Evolutionary conservation across 1,284 basidiomycete species (phyloP), one percentile per base, ranked within the genome.

Genomic region (Cutaneotrichosporon dermatis): DNA sequence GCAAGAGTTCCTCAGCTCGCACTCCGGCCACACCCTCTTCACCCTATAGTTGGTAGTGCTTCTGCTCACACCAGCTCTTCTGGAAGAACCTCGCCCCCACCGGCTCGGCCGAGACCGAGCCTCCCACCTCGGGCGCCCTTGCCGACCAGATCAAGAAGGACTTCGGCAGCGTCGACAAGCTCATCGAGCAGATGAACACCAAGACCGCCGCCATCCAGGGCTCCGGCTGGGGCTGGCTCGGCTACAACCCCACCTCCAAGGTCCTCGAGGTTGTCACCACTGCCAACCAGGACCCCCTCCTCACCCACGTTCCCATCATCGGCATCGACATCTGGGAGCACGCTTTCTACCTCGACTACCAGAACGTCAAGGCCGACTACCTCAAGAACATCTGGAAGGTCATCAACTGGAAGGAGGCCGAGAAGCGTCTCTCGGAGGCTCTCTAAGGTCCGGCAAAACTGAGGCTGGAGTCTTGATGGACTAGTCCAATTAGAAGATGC

Each of bases 201-300:
- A 84, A 84, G 66, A 94, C 95, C n/a, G 90, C 89, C 49, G 92
- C 84, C 57, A 89, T 99, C 67, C 95, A 99, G 80, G 96, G 95
- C 50, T 93, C 90, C 65, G 96, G 95, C 16, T 99, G 95, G 96
- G 94, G 92, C 54, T 98, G 95, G 95, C 84, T 98, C 61, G 90
- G 89, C 44, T 89, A 85, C 76, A 89, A 89, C 79, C 70, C 83
- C 41, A 72, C 73, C 25, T 85, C 82, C 53, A 86, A 88, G 80
- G 88, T 85, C 78, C 86, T 98, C 48, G 92, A 95, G 77, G 83
- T 94, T 58, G 85, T 88, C 58, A 94, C 93, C 44, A 97, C 95
- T 35, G 81, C 92, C 41, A 97, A 99, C 83, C 96, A 99, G 82
- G 96, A 99, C 77, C 96, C 96, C 54, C 82, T 98, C 56, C 83